Evolutionary conservation across 2,329 filamentous ascomycete genomes (phyloP).

Genomic region (Rachicladosporium sp.): DNA sequence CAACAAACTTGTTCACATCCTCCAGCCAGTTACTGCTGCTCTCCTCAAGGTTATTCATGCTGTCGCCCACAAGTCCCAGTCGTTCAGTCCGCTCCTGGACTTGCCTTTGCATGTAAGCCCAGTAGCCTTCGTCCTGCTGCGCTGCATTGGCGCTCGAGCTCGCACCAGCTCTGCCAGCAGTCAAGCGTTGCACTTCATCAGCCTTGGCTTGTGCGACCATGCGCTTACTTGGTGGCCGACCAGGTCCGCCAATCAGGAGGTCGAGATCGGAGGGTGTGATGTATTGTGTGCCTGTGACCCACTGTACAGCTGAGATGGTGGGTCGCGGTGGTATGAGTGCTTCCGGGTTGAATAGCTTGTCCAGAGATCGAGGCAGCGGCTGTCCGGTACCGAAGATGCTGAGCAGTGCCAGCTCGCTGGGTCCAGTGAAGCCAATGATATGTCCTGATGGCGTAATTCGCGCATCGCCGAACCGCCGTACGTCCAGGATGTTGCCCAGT

Average conservation of each 20-base stretch:
- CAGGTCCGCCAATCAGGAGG: constrained; percentile 75
- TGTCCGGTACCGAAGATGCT: constrained; percentile 71
- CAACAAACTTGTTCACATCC: constrained; percentile 77
- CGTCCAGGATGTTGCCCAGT: constrained; percentile 57
- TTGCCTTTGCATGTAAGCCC: constrained; percentile 72
- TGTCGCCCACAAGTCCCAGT: constrained; percentile 69
- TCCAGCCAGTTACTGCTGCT: constrained; percentile 74
- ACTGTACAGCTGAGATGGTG: constrained; percentile 89
- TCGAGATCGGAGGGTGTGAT: constrained; percentile 81
- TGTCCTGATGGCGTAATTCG: constrained; percentile 67
- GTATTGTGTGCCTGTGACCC: constrained; percentile 91
- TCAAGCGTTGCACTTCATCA: constrained; percentile 50
- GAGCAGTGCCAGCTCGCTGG: constrained; percentile 72
- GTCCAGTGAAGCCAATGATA: constrained; percentile 77
- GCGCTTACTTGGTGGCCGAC: constrained; percentile 75
- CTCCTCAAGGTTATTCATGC: constrained; percentile 69
- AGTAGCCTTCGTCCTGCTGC: constrained; percentile 48
- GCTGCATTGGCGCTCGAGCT: constrained; percentile 11
- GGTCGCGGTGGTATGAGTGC: constrained; percentile 65
- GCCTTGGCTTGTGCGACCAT: constrained; percentile 70
- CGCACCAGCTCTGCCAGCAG: constrained; percentile 25
- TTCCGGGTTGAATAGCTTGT: constrained; percentile 67
- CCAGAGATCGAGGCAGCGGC: constrained; percentile 43
- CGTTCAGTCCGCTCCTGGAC: constrained; percentile 85
- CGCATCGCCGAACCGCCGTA: constrained; percentile 55